These are phyloP conservation scores for Fusarium sambucinum DNA, from an alignment of 2,329 filamentous ascomycete genomes.

Conservation along the genomic window DNA sequence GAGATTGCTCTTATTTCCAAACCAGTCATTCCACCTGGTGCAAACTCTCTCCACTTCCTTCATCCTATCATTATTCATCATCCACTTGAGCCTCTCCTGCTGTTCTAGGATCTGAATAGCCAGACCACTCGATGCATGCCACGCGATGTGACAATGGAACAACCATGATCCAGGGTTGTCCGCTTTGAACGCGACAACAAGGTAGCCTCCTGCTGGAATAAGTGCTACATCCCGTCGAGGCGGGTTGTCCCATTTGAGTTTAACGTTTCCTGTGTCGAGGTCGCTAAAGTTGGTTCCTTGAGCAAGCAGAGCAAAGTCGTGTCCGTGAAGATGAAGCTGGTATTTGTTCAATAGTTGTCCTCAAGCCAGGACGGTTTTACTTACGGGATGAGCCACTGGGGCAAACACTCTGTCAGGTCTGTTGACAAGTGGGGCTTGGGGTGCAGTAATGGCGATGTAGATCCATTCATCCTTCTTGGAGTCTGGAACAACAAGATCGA, in stretches of 20 bases:
- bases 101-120: constrained; percentile 43
- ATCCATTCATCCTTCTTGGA: constrained; percentile 18
- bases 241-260: constrained; percentile 55
- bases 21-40: constrained; percentile 29
- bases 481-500: constrained; percentile 15
- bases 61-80: constrained; percentile 6
- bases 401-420: background rate
- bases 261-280: constrained; percentile 12
- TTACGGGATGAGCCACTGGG: constrained; percentile 38
- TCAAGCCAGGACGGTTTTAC: background rate
- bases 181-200: constrained; percentile 61
- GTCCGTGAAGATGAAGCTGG: constrained; percentile 43
- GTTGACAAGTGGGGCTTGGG: background rate
- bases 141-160: constrained; percentile 63
- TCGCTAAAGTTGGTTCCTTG: constrained; percentile 19
- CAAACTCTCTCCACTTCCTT: constrained; percentile 25
- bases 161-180: constrained; percentile 63
- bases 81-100: constrained; percentile 3
- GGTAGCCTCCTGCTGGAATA: constrained; percentile 56
- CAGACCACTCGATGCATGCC: constrained; percentile 56
- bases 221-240: constrained; percentile 65
- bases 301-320: constrained; percentile 42
- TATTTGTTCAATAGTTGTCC: accelerated
- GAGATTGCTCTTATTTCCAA: constrained; percentile 3
- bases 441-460: constrained; percentile 30